Evolutionary conservation across 2,329 filamentous ascomycete genomes (phyloP).

Genomic region (Epichloe baconii): DNA sequence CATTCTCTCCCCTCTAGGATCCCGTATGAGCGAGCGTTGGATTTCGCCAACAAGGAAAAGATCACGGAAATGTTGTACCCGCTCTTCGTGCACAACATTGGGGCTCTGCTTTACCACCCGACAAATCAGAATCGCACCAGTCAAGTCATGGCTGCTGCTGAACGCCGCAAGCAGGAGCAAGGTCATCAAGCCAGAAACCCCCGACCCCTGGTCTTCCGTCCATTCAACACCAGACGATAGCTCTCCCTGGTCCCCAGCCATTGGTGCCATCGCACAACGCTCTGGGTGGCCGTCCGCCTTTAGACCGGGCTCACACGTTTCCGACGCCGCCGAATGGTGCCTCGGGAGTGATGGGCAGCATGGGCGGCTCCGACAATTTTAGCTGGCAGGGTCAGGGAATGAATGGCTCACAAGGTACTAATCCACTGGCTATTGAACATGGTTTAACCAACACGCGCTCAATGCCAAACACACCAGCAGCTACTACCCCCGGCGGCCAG

Average conservation of each 20-base stretch:
- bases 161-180: constrained; percentile 61
- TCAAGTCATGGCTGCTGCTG: constrained; percentile 75
- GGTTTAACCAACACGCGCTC: constrained; percentile 64
- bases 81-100: constrained; percentile 95
- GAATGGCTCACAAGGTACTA: constrained; percentile 46
- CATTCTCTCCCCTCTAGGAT: constrained; percentile 49
- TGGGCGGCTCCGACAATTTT: constrained; percentile 65
- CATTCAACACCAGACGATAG: constrained; percentile 52
- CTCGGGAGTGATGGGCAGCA: constrained; percentile 66
- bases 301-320: constrained; percentile 84
- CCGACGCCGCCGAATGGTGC: constrained; percentile 87
- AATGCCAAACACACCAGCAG: constrained; percentile 82
- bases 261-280: constrained; percentile 52
- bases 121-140: constrained; percentile 73
- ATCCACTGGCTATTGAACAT: constrained; percentile 71
- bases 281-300: constrained; percentile 55
- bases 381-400: constrained; percentile 60
- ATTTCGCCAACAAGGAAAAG: constrained; percentile 99
- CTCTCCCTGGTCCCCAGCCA: constrained; percentile 44
- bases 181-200: constrained; percentile 50
- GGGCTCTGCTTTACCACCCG: constrained; percentile 83
- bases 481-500: constrained; percentile 72
- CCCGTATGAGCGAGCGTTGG: constrained; percentile 90
- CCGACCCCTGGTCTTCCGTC: constrained; percentile 46
- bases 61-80: constrained; percentile 93